Base-by-base conservation (phyloP, 2,329 filamentous ascomycete genomes). In the Rachicladosporium sp. region DNA sequence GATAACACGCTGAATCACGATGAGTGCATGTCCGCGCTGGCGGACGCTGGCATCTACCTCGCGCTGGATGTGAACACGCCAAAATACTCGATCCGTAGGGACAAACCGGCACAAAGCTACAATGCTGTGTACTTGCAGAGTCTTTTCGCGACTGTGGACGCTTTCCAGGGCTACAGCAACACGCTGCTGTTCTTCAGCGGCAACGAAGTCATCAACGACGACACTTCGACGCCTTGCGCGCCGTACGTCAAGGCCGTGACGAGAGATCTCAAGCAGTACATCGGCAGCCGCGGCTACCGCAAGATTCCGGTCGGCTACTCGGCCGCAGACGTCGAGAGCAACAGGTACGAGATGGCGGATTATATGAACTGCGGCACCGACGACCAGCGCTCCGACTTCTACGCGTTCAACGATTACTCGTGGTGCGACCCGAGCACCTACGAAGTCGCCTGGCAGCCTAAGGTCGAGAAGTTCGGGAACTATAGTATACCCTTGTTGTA, bases 321-420 rank as follows among this genome's bases (percentile, higher is more conserved):
- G 5, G 82, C 82, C 43, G 88, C 87, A 44, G 87, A 94, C 65
- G 82, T 94, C 41, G 72, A 82, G 44, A 72, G 77, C 55, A 94
- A 93, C 70, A 83, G 87, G 53, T 76, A 82, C 66, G 76, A 94
- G 67, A 86, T 86, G 60, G 87, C 88, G 35, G 57, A 79, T 39
- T 95, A 93, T 73, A 86, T 95, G 78, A 94, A 94, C 74, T 95
- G 88, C 58, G 88, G 88, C 45, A 68, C 75, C 40, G 83, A 89
- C 36, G 80, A 88, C 48, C 77, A 81, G 66, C 80, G 88, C 51
- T 84, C 80, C 52, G 87, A 94, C 64, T 89, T 89, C 68, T 89
- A 87, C 55, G 82, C 80, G 44, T 87, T 88, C 66, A 91, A 91
- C 66, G 84, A 89, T 65, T 89, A 89, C 67, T 88, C 83, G 2